phyloP scores from a whole-genome alignment of 768 basidiomycete species.

The Termitomyces bulborhizus region DNA sequence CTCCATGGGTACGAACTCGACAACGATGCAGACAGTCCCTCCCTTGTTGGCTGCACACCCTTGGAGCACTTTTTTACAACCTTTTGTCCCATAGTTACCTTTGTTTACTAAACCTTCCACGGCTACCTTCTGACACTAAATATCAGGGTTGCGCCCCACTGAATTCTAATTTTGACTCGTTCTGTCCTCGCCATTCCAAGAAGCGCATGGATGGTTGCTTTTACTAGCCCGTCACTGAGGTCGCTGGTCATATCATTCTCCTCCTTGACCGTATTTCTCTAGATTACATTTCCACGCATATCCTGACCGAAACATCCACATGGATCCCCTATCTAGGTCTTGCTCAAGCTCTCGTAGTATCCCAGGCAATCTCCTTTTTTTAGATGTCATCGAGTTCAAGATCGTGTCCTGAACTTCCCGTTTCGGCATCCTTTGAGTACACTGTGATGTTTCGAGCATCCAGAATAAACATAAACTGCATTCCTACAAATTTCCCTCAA shows the following conservation, averaged over 20 bases:
- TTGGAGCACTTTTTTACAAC: constrained; percentile 76
- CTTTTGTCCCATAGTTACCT: constrained; percentile 46
- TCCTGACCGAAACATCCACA: constrained; percentile 72
- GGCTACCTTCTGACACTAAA: neutral
- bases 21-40: constrained; percentile 46
- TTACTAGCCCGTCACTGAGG: constrained; percentile 86
- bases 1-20: constrained; percentile 45
- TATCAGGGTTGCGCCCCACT: constrained; percentile 92
- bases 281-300: constrained; percentile 75
- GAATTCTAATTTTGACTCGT: constrained; percentile 98
- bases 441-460: too few species aligned
- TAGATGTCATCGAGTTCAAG: too few species aligned
- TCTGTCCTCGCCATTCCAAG: constrained; percentile 96
- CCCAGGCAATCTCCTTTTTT: too few species aligned
- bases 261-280: constrained; percentile 78
- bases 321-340: constrained; percentile 96
- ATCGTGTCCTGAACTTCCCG: too few species aligned
- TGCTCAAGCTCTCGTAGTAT: constrained; percentile 67
- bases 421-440: too few species aligned
- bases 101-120: neutral
- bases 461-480: too few species aligned
- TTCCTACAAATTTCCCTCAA: too few species aligned
- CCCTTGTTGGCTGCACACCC: constrained; percentile 61
- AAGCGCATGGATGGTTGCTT: constrained; percentile 94
- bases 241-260: constrained; percentile 89